Evolutionary conservation across 1,284 basidiomycete genomes (phyloP), one percentile per base, ranked within the genome.

Genomic region (Cutaneotrichosporon cavernicola): DNA sequence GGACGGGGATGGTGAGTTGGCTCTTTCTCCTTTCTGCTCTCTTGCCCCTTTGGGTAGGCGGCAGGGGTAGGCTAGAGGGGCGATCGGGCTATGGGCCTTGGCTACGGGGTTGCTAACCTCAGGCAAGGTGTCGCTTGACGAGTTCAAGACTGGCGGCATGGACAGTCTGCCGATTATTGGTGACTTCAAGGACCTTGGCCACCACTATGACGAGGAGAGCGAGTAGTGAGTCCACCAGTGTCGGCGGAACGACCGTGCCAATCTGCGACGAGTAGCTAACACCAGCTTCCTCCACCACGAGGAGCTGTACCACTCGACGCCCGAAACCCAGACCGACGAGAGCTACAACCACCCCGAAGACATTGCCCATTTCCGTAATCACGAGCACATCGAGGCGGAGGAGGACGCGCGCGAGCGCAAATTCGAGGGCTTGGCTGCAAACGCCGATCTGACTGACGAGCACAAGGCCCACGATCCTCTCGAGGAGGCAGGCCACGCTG

Each of bases 291-390:
- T 93, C 51, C 91, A 93, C 74, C 94, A 96, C 80, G 94, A 97
- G 87, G 92, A 93, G 83, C 83, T 92, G 80, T 97, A 86, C 84
- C 96, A 99, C 82, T 90, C 81, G 63, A 97, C 94, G 26, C 94
- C 94, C 0, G 96, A 99, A 78, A 97, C 95, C 0, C 96, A 99
- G 81, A 93, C 91, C 0, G 95, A 97, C 76, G 92, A 94, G 72
- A 85, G 92, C 0, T 99, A 99, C 82, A 90, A 79, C 65, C 96
- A 99, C 79, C 88, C 91, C 4, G 97, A 97, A 80, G 73, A 80
- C 64, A 70, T 81, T 64, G 72, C 73, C 50, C 73, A 80, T 68
- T 78, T 80, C 70, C 71, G 64, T 56, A 70, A 91, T 68, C 97
- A 99, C 80, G 90, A 91, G 65, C 74, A 82, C 18, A 97, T 99